Base-by-base conservation (phyloP, 306 rosid species). In the Castanospermum australe region DNA sequence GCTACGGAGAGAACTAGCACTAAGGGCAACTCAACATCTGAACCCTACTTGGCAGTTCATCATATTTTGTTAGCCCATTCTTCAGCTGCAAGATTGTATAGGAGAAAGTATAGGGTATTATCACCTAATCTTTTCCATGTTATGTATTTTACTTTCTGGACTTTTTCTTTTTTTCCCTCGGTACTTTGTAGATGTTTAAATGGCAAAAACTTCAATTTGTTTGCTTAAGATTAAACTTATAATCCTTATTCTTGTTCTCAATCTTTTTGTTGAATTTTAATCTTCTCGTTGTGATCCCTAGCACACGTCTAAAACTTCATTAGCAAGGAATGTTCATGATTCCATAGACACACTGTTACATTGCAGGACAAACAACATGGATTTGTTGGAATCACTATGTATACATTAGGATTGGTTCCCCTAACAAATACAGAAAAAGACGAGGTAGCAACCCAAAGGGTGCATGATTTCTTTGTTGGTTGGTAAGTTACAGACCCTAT, bases 41-140 rank as follows among this genome's bases (percentile, higher is more conserved):
- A 92, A 30, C 91, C 94, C 20, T 94, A 94, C 81, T 21, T 90
- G 47, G 94, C 35, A 5, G 69, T 77, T 25, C 97, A 94, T 85
- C 67, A 90, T 85, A 79, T 88, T 65, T 84, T 92, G 85, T 67
- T 92, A 78, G 86, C 97, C 0, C 98, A 94, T 70, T 88, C 98
- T 56, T 87, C 91, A 0, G 86, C 89, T 71, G 82, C 75, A 1
- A 75, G 81, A 85, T 85, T 93, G 68, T 91, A 93, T 14, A 20
- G 65, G 41, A 75, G 60, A 63, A 88, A 69, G 32, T 90, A 90
- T 36, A 36, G 35, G 92, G 97, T 90, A 77, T 6, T 0, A 36
- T 45, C 57, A 28, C 30, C 51, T 11, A 20, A 25, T 17, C 56
- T 47, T 13, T 18, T 52, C 15, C 55, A 24, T 41, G 30, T 5